Evolutionary conservation across 768 basidiomycete species (phyloP), one percentile per base, ranked within the genome.

Genomic region (Paxillus involutus): DNA sequence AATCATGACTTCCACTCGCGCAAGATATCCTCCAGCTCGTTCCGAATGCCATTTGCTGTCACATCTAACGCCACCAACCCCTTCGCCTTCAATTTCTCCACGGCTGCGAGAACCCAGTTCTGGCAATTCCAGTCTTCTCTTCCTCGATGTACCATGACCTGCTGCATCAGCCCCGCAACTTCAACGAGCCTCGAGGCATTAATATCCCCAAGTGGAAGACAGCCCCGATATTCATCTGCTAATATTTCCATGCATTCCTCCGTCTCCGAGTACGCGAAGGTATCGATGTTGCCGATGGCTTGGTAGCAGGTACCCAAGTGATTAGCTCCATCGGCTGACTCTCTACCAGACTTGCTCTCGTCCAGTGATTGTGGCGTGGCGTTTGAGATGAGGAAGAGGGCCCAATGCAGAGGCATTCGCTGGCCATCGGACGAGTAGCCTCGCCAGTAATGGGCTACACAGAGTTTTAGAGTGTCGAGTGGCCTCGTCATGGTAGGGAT

Each of bases 71-170:
- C 56, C 43, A 71, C 42, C 44, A 63, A 26, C 41, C 36, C 54
- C 6, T 53, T 50, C 7, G 46, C 49, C 50, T 47, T 66, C 51
- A 71, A 58, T 39, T 55, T 56, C 35, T 68, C 68, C 1, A 68
- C 55, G 6, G 66, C 59, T 4, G 47, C 56, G 24, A 63, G 60
- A 9, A 68, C 65, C 66, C 68, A 70, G 45, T 19, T 68, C 53
- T 70, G 70, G 32, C 62, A 66, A 10, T 70, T 70, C 70, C 70
- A 70, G 39, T 70, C 63, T 56, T 65, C 63, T 37, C 54, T 66
- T 48, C 58, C 60, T n/a, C 60, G 62, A 52, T 62, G 57, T 16
- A 67, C 51, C 49, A 19, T 26, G 4, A 70, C 61, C 49, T 66
- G 67, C 42, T 50, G 52, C 58, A 68, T 55, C 44, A 71, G 44